phyloP scores from a whole-genome alignment of 306 rosid genomes.

The Rosa lucieae region DNA sequence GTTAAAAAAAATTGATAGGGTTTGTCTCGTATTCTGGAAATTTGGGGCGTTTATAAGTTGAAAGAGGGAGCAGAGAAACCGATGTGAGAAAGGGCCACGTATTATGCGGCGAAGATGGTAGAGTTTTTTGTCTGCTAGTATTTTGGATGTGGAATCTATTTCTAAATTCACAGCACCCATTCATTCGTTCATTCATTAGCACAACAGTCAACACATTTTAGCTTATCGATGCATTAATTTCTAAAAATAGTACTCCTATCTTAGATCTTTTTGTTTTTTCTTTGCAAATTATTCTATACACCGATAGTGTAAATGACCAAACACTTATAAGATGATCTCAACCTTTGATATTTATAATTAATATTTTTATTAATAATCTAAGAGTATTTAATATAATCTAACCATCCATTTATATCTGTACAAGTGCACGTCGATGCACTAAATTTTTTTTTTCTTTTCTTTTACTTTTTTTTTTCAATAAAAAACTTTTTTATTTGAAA shows the following conservation, averaged over 20 bases:
- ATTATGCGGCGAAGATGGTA: conserved; percentile 62
- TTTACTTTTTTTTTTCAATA: too few relatives aligned
- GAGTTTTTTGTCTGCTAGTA: conserved; percentile 49
- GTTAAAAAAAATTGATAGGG: conserved; percentile 9
- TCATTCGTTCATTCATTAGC: conserved; percentile 23
- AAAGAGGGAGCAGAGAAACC: conserved; percentile 37
- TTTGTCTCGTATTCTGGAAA: conserved; percentile 39
- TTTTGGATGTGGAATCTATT: conserved; percentile 78
- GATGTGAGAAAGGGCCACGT: conserved; percentile 69
- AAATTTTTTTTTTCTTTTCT: too few relatives aligned
- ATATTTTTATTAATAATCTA: too few relatives aligned
- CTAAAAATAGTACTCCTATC: neutral
- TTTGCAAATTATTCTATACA: too few relatives aligned
- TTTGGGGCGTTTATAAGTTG: conserved; percentile 33
- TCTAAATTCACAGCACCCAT: conserved; percentile 18
- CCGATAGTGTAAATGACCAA: too few relatives aligned
- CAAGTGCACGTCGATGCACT: too few relatives aligned
- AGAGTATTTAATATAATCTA: too few relatives aligned
- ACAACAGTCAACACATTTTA: conserved; percentile 36
- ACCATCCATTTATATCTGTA: too few relatives aligned
- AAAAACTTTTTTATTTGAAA: neutral
- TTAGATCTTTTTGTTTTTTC: neutral
- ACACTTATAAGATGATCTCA: too few relatives aligned
- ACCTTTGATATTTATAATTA: too few relatives aligned
- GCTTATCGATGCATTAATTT: conserved; percentile 39